Percentiles rank a stretch among this genome's conserved stretches.
Evolutionary conservation across 2,329 filamentous ascomycete genomes (phyloP).

Genomic region (Cytospora schulzeri): DNA sequence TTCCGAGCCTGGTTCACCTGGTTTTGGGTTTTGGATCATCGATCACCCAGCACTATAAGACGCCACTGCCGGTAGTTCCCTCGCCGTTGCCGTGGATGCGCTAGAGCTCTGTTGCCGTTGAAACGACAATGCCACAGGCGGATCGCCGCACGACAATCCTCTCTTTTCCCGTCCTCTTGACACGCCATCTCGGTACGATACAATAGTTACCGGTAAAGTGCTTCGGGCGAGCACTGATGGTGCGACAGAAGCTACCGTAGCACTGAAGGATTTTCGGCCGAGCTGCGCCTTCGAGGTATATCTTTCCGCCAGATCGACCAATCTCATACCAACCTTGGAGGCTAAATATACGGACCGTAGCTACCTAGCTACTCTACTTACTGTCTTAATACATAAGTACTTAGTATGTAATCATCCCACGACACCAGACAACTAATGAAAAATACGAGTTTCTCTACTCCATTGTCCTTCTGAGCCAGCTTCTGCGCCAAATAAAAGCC

Average conservation of each 20-base stretch:
- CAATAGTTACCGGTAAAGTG: neutral
- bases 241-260: neutral
- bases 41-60: neutral
- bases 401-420: too few relatives aligned
- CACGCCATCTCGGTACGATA: neutral
- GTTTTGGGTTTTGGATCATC: neutral
- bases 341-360: neutral
- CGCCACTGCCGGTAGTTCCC: neutral
- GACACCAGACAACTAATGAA: neutral
- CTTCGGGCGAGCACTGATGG: neutral
- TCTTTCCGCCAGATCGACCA: neutral
- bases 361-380: neutral
- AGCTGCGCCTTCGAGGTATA: neutral
- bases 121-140: neutral
- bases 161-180: neutral
- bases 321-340: neutral
- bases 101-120: neutral
- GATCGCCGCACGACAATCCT: neutral
- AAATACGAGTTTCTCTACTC: neutral
- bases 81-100: neutral
- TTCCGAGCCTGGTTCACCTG: neutral
- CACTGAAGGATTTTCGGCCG: neutral
- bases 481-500: constrained; percentile 39
- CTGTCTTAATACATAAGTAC: neutral
- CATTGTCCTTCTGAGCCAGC: constrained; percentile 28